Conservation (phyloP, 768 basidiomycete genomes). For the Xerocomellus dryophilus region DNA sequence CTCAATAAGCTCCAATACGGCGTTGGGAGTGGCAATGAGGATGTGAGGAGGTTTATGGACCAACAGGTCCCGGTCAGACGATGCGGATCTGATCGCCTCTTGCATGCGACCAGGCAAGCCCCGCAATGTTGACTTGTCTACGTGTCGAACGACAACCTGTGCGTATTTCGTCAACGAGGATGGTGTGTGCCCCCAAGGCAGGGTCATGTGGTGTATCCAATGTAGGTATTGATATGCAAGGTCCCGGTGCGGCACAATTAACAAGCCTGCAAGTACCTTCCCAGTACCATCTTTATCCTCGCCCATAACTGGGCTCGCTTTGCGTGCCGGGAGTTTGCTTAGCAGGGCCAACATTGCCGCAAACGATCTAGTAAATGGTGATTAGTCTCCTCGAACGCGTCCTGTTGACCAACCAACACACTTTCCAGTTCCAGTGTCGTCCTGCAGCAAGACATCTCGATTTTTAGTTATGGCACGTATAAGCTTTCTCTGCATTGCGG, state of each 20-base stretch:
- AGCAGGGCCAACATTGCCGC: conserved; percentile 65
- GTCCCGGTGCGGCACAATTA: conserved; percentile 73
- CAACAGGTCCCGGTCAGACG: conserved; percentile 36
- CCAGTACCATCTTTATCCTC: conserved; percentile 20
- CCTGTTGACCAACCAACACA: conserved; percentile 34
- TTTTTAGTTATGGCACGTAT: conserved; percentile 57
- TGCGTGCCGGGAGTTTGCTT: conserved; percentile 45
- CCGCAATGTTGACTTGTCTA: conserved; percentile 26
- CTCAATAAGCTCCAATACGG: conserved; percentile 54
- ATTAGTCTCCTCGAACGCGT: conserved; percentile 1
- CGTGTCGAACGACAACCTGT: conserved; percentile 59
- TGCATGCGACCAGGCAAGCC: conserved; percentile 26
- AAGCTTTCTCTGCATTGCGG: conserved; percentile 54
- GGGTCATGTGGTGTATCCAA: conserved; percentile 58
- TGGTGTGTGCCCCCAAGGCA: conserved; percentile 29
- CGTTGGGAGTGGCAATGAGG: conserved; percentile 70
- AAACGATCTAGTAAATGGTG: conserved; percentile 53
- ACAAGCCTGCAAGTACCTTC: conserved; percentile 47
- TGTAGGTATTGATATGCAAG: conserved; percentile 63
- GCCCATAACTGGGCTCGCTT: conserved; percentile 9
- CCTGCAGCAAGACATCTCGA: conserved; percentile 64
- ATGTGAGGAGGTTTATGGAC: conserved; percentile 55
- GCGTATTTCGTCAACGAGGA: conserved; percentile 43
- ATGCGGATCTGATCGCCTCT: conserved; percentile 25
- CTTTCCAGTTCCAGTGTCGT: conserved; percentile 80